Conservation (phyloP, 169 alveolate species). For the Neospora caninum region DNA sequence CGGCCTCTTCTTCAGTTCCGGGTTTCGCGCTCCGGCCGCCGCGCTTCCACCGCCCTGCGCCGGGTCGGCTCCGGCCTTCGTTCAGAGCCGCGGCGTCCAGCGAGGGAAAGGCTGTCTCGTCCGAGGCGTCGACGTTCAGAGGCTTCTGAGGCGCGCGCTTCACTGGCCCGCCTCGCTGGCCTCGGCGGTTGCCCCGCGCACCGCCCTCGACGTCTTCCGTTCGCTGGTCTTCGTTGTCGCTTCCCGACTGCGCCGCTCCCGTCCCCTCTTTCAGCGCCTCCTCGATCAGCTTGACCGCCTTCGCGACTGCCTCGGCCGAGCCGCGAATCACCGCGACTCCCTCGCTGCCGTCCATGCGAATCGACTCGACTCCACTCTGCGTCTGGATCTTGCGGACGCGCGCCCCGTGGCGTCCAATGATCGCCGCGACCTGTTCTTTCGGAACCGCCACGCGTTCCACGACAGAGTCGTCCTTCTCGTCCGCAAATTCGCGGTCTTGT, state of each 20-base stretch:
- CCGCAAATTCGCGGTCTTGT: neutral
- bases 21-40: neutral
- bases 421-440: conserved; percentile 1
- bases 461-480: conserved; percentile 47
- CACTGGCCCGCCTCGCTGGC: neutral
- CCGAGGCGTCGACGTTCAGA: conserved; percentile 48
- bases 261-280: conserved; percentile 9
- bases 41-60: neutral
- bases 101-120: conserved; percentile 64
- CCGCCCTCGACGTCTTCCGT: neutral
- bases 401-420: conserved; percentile 64
- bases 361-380: conserved; percentile 55
- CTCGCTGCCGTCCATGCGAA: conserved; percentile 55
- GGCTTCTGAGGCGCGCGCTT: conserved; percentile 50
- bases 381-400: conserved; percentile 51
- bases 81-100: conserved; percentile 26
- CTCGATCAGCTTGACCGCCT: conserved; percentile 11
- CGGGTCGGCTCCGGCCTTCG: neutral
- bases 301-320: neutral
- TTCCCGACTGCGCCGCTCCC: conserved; percentile 41
- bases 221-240: neutral
- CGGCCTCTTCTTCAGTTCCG: neutral
- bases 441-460: conserved; percentile 59
- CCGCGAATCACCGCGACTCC: conserved; percentile 51
- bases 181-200: conserved; percentile 14